Evolutionary conservation across 139 green algal genomes (phyloP).

Genomic region (Chlorella sp.): DNA sequence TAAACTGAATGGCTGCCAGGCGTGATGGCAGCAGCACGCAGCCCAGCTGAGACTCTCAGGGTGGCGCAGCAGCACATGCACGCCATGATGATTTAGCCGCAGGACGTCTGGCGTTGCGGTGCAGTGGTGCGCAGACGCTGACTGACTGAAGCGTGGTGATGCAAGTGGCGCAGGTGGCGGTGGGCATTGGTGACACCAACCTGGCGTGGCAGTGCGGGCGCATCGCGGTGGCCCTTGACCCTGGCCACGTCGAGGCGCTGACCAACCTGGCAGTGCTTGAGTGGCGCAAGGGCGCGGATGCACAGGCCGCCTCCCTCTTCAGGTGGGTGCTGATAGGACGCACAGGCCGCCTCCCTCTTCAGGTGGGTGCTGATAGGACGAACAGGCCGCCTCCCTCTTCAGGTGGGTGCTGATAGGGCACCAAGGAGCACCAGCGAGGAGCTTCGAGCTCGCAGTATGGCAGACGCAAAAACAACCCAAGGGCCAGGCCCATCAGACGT

Average conservation of each 20-base stretch:
- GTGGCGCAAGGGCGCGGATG: constrained; percentile 47
- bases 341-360: constrained; percentile 7
- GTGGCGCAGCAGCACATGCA: no score
- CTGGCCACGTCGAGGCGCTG: constrained; percentile 59
- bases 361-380: not conserved
- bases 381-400: constrained; percentile 6
- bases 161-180: constrained; percentile 50
- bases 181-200: constrained; percentile 67
- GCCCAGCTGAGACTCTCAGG: no score
- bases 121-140: no score
- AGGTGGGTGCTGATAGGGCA: not conserved
- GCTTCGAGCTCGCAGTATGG: no score
- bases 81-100: no score
- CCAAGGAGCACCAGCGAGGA: no score
- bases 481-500: no score
- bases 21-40: no score
- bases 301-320: constrained; percentile 24
- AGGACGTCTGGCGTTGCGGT: no score
- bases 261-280: constrained; percentile 80
- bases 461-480: no score
- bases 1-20: no score
- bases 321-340: not conserved
- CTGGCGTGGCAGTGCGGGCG: constrained; percentile 64
- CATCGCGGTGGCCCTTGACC: constrained; percentile 61
- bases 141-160: no score